These are phyloP conservation scores for Kodamaea sp. DNA, from an alignment of 1,139 yeast species.

Conservation along the genomic window DNA sequence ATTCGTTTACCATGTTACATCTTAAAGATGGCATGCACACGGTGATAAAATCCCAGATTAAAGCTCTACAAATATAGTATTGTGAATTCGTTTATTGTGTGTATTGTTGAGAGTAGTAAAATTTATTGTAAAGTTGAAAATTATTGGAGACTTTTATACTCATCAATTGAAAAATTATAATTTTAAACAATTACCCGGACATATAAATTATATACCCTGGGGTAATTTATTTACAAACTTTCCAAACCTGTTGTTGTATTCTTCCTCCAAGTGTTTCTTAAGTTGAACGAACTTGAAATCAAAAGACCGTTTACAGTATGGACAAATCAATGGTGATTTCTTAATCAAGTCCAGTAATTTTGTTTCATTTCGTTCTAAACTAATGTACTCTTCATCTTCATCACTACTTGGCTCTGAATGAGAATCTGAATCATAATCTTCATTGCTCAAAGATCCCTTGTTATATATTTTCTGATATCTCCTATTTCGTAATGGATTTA, in stretches of 20 bases:
- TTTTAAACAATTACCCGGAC: slow-evolving; percentile 9
- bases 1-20: slow-evolving; percentile 48
- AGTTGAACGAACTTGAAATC: slow-evolving; percentile 44
- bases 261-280: slow-evolving; percentile 44
- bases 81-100: slow-evolving; percentile 1
- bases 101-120: slow-evolving; percentile 1
- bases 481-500: slow-evolving; percentile 18
- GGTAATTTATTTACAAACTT: neutral
- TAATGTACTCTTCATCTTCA: slow-evolving; percentile 7
- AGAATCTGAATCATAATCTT: slow-evolving; percentile 21
- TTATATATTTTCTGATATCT: slow-evolving; percentile 5
- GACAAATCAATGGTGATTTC: slow-evolving; percentile 44
- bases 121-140: slow-evolving; percentile 1
- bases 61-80: slow-evolving; percentile 1
- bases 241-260: slow-evolving; percentile 35
- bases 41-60: slow-evolving; percentile 41
- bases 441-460: slow-evolving; percentile 1
- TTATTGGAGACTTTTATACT: neutral
- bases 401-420: slow-evolving; percentile 15
- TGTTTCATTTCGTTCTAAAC: slow-evolving; percentile 9
- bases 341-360: slow-evolving; percentile 27
- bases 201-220: neutral
- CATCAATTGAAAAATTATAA: neutral
- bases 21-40: slow-evolving; percentile 37
- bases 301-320: slow-evolving; percentile 46